These are phyloP conservation scores for Exidia glandulosa DNA, from an alignment of 768 basidiomycete genomes.

Conservation along the genomic window DNA sequence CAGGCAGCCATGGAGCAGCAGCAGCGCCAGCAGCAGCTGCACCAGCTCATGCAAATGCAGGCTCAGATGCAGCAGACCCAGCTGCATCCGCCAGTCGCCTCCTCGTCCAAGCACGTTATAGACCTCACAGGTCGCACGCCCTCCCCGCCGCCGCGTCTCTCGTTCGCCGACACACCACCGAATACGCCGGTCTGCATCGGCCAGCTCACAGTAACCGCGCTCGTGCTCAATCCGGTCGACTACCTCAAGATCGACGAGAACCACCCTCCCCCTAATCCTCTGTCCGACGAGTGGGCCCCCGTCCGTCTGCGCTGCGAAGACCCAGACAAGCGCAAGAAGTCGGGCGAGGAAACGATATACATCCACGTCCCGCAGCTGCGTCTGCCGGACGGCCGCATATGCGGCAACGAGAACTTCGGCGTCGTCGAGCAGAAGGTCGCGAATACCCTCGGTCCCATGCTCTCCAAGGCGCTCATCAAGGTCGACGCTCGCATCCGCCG, in stretches of 20 bases:
- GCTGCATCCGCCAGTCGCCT: constrained; percentile 1
- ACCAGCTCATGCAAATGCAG: not conserved
- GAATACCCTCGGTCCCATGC: constrained; percentile 66
- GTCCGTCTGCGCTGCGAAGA: constrained; percentile 61
- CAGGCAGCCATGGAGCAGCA: constrained; percentile 2
- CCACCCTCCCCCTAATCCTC: constrained; percentile 23
- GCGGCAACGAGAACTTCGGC: constrained; percentile 59
- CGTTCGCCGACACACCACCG: constrained; percentile 44
- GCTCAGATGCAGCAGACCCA: not conserved
- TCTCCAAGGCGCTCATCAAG: constrained; percentile 73
- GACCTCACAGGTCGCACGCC: constrained; percentile 5
- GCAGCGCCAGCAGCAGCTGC: not conserved
- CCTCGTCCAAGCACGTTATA: constrained; percentile 2
- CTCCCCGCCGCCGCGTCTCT: constrained; percentile 1
- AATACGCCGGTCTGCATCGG: constrained; percentile 86
- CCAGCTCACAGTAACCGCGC: constrained; percentile 67
- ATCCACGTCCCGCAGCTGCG: constrained; percentile 54
- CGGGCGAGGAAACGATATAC: constrained; percentile 58
- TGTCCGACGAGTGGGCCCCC: constrained; percentile 43
- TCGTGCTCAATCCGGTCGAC: constrained; percentile 71
- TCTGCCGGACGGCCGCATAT: constrained; percentile 39
- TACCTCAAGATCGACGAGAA: constrained; percentile 43
- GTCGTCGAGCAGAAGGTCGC: constrained; percentile 84
- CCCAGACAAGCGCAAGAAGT: constrained; percentile 44
- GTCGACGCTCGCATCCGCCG: constrained; percentile 67